Evolutionary conservation across 495 filamentous ascomycete genomes (phyloP).

Genomic region (Massariosphaeria phaeospora): DNA sequence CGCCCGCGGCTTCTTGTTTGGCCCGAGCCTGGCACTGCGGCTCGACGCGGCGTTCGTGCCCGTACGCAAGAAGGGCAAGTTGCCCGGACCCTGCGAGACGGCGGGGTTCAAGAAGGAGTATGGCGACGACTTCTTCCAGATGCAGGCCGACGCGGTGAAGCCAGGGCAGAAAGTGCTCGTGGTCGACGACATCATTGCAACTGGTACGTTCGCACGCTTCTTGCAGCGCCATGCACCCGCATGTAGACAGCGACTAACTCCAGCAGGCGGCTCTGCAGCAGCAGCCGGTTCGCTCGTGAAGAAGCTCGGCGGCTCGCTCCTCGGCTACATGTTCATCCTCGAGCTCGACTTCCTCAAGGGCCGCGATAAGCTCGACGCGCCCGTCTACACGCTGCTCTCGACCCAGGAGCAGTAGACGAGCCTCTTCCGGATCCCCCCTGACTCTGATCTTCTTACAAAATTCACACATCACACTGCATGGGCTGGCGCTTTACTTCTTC

Average conservation of each 20-base stretch:
- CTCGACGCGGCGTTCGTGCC: slow-evolving; percentile 88
- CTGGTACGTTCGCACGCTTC: slow-evolving; percentile 56
- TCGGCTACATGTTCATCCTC: slow-evolving; percentile 91
- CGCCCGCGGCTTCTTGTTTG: slow-evolving; percentile 92
- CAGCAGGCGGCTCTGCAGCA: slow-evolving; percentile 80
- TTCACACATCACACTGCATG: not conserved
- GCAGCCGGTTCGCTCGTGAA: slow-evolving; percentile 82
- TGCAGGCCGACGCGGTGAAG: slow-evolving; percentile 80
- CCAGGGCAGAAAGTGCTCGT: slow-evolving; percentile 84
- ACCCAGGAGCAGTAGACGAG: slow-evolving; percentile 47
- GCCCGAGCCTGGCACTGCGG: slow-evolving; percentile 79
- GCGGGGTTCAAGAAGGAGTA: slow-evolving; percentile 93
- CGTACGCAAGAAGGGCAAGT: slow-evolving; percentile 92
- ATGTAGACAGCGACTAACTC: slow-evolving; percentile 14
- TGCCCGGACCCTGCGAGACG: slow-evolving; percentile 80
- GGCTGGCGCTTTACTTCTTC: not conserved
- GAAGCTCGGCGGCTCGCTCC: slow-evolving; percentile 74
- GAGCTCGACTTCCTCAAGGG: slow-evolving; percentile 95
- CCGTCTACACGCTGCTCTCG: slow-evolving; percentile 76
- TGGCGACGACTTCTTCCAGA: slow-evolving; percentile 92
- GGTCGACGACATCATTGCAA: slow-evolving; percentile 97
- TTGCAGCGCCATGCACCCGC: not conserved
- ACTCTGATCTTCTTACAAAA: too few species aligned
- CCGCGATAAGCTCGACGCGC: slow-evolving; percentile 78
- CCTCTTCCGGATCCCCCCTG: too few species aligned